These are phyloP conservation scores for Immersiporthe knoxdaviesiana DNA, from an alignment of 2,329 filamentous ascomycete species.

Conservation along the genomic window DNA sequence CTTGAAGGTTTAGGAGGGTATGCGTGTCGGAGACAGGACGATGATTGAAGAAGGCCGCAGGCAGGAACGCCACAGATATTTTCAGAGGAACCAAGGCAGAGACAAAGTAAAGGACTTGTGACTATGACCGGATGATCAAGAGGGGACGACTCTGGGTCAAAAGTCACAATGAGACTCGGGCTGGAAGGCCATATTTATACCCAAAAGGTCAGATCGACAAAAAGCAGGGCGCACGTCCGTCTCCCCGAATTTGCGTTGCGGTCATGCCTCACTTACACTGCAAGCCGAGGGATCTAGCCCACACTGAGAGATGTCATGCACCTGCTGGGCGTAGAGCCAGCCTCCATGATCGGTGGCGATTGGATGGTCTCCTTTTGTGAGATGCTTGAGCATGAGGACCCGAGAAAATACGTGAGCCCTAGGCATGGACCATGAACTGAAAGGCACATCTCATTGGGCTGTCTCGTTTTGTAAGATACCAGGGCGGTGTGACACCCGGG, in stretches of 20 bases:
- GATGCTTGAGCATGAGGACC: not conserved
- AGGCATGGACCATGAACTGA: not conserved
- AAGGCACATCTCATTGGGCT: not conserved
- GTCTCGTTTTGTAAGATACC: not conserved
- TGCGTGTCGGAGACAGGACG: not conserved
- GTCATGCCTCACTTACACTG: not conserved
- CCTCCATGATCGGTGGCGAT: not conserved
- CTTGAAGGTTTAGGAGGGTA: not conserved
- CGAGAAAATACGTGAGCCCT: not conserved
- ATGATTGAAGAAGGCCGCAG: not conserved
- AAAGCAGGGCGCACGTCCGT: too few relatives aligned
- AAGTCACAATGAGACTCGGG: not conserved
- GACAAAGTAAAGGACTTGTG: rapidly evolving
- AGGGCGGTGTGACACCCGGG: too few relatives aligned
- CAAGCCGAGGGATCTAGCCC: too few relatives aligned
- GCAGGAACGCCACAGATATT: not conserved
- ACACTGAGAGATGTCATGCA: not conserved
- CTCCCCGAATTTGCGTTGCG: not conserved
- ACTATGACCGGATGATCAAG: not conserved
- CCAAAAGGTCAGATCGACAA: not conserved
- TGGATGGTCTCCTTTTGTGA: not conserved
- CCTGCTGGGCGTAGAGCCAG: not conserved
- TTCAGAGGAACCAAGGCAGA: not conserved
- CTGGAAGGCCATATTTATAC: not conserved
- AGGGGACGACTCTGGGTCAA: too few relatives aligned